These are phyloP conservation scores for Scalesia atractyloides DNA, from an alignment of 129 eudicot genomes.

Conservation along the genomic window DNA sequence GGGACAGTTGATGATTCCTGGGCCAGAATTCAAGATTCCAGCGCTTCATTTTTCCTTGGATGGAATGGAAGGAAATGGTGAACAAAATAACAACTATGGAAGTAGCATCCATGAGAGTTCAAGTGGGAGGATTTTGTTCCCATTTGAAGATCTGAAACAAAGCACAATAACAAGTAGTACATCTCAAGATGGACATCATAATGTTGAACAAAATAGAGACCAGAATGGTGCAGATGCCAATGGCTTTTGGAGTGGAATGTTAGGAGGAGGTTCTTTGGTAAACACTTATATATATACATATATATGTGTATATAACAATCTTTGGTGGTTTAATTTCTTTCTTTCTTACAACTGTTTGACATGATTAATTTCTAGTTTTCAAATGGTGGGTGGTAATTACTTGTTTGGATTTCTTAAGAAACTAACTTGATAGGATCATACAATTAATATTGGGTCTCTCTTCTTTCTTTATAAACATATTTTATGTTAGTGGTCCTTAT, in stretches of 20 bases:
- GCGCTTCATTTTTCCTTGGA: conserved; percentile 58
- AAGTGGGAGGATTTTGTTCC: conserved; percentile 70
- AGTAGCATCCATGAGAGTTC: conserved; percentile 44
- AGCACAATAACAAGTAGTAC: conserved; percentile 38
- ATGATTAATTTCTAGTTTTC: conserved; percentile 14
- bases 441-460: conserved; percentile 28
- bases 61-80: conserved; percentile 50
- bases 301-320: conserved; percentile 23
- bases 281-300: conserved; percentile 19
- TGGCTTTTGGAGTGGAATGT: conserved; percentile 81
- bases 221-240: conserved; percentile 56
- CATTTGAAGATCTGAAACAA: conserved; percentile 76
- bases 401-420: conserved; percentile 45
- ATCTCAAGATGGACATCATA: conserved; percentile 22
- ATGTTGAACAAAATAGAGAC: conserved; percentile 43
- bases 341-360: conserved; percentile 9
- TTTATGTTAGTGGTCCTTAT: conserved; percentile 12
- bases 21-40: conserved; percentile 54
- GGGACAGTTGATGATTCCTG: conserved; percentile 40
- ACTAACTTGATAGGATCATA: conserved; percentile 53
- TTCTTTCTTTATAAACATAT: conserved; percentile 21
- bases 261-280: conserved; percentile 82
- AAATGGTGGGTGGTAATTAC: conserved; percentile 43
- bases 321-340: conserved; percentile 31
- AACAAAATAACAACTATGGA: conserved; percentile 27